Conservation (phyloP, 2,329 filamentous ascomycete genomes). For the Aspergillus quadrilineatus region DNA sequence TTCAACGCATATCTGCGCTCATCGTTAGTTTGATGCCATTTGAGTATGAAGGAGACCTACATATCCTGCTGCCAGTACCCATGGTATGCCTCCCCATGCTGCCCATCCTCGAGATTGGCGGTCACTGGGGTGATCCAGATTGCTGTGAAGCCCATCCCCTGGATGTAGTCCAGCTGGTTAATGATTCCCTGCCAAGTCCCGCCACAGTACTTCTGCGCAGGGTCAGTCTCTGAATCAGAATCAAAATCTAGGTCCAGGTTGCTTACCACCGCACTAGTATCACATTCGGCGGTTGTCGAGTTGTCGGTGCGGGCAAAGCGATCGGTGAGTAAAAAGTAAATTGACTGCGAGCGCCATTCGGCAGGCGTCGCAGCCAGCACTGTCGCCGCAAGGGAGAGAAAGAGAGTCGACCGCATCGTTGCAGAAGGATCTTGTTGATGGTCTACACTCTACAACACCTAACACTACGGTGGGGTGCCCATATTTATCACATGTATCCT, state of each 20-base stretch:
- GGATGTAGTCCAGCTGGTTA: constrained; percentile 51
- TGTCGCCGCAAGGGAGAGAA: constrained; percentile 23
- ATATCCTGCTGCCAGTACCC: constrained; percentile 54
- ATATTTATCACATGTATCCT: background rate
- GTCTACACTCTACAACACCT: background rate
- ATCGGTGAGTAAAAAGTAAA: constrained; percentile 49
- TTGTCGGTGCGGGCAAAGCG: constrained; percentile 45
- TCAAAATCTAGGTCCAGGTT: background rate
- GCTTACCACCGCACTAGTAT: constrained; percentile 26
- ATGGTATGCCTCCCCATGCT: constrained; percentile 47
- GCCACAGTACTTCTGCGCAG: constrained; percentile 45
- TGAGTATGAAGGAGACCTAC: constrained; percentile 18
- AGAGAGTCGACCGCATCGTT: constrained; percentile 7
- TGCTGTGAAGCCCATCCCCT: constrained; percentile 50
- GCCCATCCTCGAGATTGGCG: constrained; percentile 37
- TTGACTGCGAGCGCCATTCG: constrained; percentile 44
- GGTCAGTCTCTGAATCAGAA: background rate
- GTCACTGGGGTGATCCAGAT: constrained; percentile 52
- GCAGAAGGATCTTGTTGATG: background rate
- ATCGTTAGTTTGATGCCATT: background rate
- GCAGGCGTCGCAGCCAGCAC: constrained; percentile 33
- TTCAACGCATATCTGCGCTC: constrained; percentile 55
- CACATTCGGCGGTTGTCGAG: constrained; percentile 35
- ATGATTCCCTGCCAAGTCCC: constrained; percentile 52
- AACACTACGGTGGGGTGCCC: background rate